Evolutionary conservation across 306 rosid species (phyloP), one percentile per base, ranked within the genome.

Genomic region (Purshia tridentata): DNA sequence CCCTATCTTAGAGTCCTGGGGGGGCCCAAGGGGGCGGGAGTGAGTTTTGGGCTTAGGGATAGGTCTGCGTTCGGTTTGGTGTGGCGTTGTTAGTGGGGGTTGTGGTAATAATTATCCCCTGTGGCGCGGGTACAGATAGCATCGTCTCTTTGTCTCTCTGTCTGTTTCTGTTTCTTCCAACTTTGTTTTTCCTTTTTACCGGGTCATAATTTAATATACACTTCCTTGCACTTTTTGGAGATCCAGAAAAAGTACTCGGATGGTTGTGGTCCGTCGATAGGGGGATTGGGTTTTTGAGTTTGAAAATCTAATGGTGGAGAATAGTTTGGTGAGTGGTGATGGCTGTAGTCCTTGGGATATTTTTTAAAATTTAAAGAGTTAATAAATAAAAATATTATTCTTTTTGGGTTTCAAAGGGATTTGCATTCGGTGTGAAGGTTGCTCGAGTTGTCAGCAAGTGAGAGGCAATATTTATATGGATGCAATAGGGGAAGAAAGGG

Each of bases 1-100:
- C 5, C 86, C 84, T 48, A 13, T 35, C 72, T 40, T 60, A 49
- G 69, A 78, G 53, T 56, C 66, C 22, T 54, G 70, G 79, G 77
- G 70, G 78, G 84, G 59, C 73, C 83, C 61, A 10, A 12, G 20
- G 37, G 29, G 44, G 16, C 66, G 46, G 56, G 12, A 16, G 9
- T 14, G 53, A 9, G 37, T 29, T 35, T 10, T 57, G 23, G 20
- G 47, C 7, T 9, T 44, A 4, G 75, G 56, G 67, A 71, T 56
- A 44, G 66, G 75, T 52, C 48, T 18, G 71, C 22, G 18, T 37
- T 53, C 67, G 73, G 54, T 65, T 72, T 71, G 65, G 63, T 63
- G 73, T 6, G 45, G 77, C 54, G 67, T 14, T 65, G 70, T 71
- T 71, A 58, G 72, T 62, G 62, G 77, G 76, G 23, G 65, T 63